Percentiles rank a stretch among this genome's conserved stretches.
phyloP scores from a whole-genome alignment of 176 grass and related monocot genomes.

The Poa annua region DNA sequence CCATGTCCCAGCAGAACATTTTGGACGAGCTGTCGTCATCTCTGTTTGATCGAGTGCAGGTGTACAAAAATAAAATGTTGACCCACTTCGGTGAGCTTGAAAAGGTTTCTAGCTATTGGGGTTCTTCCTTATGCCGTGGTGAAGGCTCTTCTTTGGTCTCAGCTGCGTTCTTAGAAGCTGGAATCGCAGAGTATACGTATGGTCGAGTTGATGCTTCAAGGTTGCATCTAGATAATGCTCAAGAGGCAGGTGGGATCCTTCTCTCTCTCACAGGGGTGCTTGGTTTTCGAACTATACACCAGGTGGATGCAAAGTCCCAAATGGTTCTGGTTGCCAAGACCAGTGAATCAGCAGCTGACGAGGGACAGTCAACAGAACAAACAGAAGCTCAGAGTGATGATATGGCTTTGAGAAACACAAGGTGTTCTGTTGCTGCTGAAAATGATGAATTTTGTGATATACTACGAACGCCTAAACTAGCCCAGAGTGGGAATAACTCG shows the following conservation, averaged over 20 bases:
- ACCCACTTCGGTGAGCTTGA: slow-evolving; percentile 28
- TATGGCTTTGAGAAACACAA: not conserved
- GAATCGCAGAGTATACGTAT: slow-evolving; percentile 54
- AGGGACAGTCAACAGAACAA: not conserved
- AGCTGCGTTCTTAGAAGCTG: not conserved
- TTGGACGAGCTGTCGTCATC: not conserved
- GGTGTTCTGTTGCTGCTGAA: not conserved
- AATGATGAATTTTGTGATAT: slow-evolving; percentile 62
- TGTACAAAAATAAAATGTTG: not conserved
- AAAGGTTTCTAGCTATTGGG: slow-evolving; percentile 46
- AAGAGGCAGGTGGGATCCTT: slow-evolving; percentile 67
- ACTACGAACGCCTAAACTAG: slow-evolving; percentile 27
- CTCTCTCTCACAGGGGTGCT: slow-evolving; percentile 72
- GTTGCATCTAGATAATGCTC: slow-evolving; percentile 67
- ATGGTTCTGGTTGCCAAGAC: not conserved
- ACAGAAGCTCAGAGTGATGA: not conserved
- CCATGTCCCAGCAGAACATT: slow-evolving; percentile 3
- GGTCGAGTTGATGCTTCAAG: slow-evolving; percentile 74
- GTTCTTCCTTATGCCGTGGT: not conserved
- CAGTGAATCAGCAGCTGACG: not conserved
- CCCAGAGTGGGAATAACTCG: not conserved
- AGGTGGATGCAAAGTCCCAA: slow-evolving; percentile 47
- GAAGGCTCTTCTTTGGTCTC: not conserved
- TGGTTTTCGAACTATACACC: slow-evolving; percentile 91
- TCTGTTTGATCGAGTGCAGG: not conserved